Base-by-base conservation (phyloP, 1,284 basidiomycete genomes). In the Cutaneotrichosporon sp. region DNA sequence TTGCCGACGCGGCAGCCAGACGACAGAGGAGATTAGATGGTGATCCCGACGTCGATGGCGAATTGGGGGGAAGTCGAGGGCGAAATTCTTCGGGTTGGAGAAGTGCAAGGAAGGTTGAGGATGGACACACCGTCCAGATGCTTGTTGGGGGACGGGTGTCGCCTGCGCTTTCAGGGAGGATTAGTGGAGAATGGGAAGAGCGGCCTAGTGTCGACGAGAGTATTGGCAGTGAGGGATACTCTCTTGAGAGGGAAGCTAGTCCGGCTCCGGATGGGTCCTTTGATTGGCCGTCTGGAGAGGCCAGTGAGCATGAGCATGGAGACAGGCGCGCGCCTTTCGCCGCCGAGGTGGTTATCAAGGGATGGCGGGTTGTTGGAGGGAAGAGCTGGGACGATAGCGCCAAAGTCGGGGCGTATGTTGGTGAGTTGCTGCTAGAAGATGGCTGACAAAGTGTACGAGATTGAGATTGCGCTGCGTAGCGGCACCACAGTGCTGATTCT, bases 401-500 rank as follows among this genome's bases (percentile, higher is more conserved):
- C 2, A 73, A 70, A 49, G 62, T 79, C 2, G 77, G 77, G 7
- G 75, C 77, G 11, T 79, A 79, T 72, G 75, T 79, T 13, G 77
- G 76, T 78, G 69, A 63, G 75, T 73, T 18, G 11, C 16, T 26
- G 14, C 18, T n/a, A n/a, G 21, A 32, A 26, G 6, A 40, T 30
- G 13, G 38, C 16, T 22, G 14, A 40, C 2, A 0, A 62, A 78
- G 77, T 79, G 5, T 79, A 77, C 60, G 75, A 79, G n/a, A 76
- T 79, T n/a, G 70, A 72, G 32, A 75, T 79, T 30, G 31, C 60
- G 2, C 56, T 75, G 16, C 67, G 69, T 9, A 57, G 72, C 68
- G 76, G 76, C 11, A 70, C 73, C 10, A 62, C 56, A 13, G 70
- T 78, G 5, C 68, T 66, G 7, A 74, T 78, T 11, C 59, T 77